phyloP scores from a whole-genome alignment of 306 rosid genomes.

The Begonia fuchsioides region DNA sequence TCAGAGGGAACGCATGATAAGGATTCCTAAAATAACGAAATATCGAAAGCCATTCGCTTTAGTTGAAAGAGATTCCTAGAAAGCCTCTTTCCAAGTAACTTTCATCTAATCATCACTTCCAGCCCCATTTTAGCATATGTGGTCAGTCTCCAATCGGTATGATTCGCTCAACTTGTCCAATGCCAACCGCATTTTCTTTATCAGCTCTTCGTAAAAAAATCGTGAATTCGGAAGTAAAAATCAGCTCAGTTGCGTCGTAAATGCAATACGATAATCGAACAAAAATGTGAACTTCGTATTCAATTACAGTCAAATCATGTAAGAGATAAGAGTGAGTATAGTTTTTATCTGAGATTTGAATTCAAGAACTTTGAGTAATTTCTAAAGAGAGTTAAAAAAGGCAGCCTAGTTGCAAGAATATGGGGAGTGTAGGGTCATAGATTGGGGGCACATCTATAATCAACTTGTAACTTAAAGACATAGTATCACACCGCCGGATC shows the following conservation, averaged over 20 bases:
- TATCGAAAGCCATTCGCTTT: constrained; percentile 21
- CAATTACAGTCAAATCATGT: too few relatives aligned
- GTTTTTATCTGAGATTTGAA: too few relatives aligned
- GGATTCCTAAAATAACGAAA: constrained; percentile 27
- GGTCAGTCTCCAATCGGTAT: constrained; percentile 23
- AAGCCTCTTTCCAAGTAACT: constrained; percentile 25
- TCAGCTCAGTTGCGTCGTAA: too few relatives aligned
- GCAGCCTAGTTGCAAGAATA: constrained; percentile 32
- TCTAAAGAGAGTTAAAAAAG: constrained; percentile 27
- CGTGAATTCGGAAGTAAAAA: neutral
- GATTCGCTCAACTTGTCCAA: constrained; percentile 27
- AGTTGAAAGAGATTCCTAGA: constrained; percentile 29
- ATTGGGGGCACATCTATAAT: constrained; percentile 32
- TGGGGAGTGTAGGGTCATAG: constrained; percentile 24
- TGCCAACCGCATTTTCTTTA: constrained; percentile 11
- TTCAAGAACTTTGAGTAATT: neutral
- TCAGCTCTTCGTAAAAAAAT: neutral
- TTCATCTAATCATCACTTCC: constrained; percentile 48
- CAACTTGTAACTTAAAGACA: constrained; percentile 50
- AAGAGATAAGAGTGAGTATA: too few relatives aligned
- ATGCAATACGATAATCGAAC: too few relatives aligned
- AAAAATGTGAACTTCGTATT: too few relatives aligned
- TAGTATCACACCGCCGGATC: constrained; percentile 38
- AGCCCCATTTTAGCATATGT: constrained; percentile 19
- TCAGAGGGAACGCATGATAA: constrained; percentile 31